Evolutionary conservation across 768 basidiomycete species (phyloP), one percentile per base, ranked within the genome.

Genomic region (Macrolepiota fuliginosa): DNA sequence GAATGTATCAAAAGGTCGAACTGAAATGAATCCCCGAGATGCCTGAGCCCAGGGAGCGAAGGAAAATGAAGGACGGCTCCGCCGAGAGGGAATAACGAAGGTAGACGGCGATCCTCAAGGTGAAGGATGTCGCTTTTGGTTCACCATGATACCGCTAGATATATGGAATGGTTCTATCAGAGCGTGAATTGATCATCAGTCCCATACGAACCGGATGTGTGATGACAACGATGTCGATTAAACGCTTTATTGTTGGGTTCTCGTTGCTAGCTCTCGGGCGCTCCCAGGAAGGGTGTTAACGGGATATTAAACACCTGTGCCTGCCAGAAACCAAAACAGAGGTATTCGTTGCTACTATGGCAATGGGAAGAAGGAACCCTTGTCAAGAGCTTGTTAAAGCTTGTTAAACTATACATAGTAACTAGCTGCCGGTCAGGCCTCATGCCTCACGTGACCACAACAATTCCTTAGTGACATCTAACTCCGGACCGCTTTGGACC

Each of bases 1-100:
- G 56, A 59, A 62, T 52, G 62, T 60, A 19, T 49, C 42, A 50
- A 58, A 47, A 3, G n/a, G 47, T 46, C 53, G 19, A 60, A 51
- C 58, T 42, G 55, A 56, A 45, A 50, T n/a, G 57, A 63, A 53
- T 54, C 58, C 66, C 66, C 64, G 65, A 46, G 25, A 27, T 36
- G 29, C 29, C 55, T 40, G 46, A 42, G 49, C 24, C 65, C 66
- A 58, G 54, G 60, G 62, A 60, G 58, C 37, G 53, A 66, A 50
- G 45, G 64, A 52, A 58, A 58, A 63, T 37, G 35, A 39, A 55
- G 54, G 46, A 32, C 46, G 62, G 42, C 24, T 40, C 51, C 46
- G 53, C 32, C 46, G 58, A 24, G 47, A 19, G 19, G 55, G 55
- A 29, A 24, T 35, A 17, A n/a, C 27, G 19, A 29, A 32, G 27